Evolutionary conservation across 139 green algal species (phyloP).

Genomic region (Tetratostichococcus sp.): DNA sequence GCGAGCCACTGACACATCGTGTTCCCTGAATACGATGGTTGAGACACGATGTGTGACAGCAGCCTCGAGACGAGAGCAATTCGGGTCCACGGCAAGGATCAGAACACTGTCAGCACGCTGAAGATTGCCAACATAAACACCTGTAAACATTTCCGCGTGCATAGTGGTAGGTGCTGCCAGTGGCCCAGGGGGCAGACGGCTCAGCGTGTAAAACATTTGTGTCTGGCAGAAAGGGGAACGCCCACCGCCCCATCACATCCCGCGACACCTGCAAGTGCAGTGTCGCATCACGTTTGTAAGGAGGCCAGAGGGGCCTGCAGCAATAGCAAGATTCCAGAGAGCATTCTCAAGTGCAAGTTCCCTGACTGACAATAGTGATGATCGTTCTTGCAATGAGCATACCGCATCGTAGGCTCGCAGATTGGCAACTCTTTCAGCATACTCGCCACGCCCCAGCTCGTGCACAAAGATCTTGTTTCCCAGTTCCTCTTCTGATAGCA

Average conservation of each 20-base stretch:
- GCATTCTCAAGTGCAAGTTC: no score
- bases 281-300: no score
- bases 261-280: constrained; percentile 17
- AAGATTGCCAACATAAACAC: background rate
- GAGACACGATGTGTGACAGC: no score
- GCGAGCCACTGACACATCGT: constrained; percentile 40
- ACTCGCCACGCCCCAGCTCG: constrained; percentile 58
- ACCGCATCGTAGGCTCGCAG: constrained; percentile 60
- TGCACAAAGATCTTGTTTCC: constrained; percentile 93
- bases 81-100: no score
- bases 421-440: constrained; percentile 70
- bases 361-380: background rate
- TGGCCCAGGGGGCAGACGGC: constrained; percentile 14
- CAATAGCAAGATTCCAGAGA: no score
- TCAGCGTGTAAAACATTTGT: constrained; percentile 48
- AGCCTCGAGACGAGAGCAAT: no score
- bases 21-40: constrained; percentile 39
- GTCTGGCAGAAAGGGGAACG: constrained; percentile 80
- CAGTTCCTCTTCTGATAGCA: constrained; percentile 93
- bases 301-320: no score
- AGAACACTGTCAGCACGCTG: no score
- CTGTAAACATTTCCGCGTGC: constrained; percentile 18
- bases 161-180: constrained; percentile 36
- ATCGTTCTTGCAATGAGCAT: background rate
- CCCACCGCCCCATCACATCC: constrained; percentile 77